Evolutionary conservation across 257 asterid genomes (phyloP).

Genomic region (Ocimum tenuiflorum): DNA sequence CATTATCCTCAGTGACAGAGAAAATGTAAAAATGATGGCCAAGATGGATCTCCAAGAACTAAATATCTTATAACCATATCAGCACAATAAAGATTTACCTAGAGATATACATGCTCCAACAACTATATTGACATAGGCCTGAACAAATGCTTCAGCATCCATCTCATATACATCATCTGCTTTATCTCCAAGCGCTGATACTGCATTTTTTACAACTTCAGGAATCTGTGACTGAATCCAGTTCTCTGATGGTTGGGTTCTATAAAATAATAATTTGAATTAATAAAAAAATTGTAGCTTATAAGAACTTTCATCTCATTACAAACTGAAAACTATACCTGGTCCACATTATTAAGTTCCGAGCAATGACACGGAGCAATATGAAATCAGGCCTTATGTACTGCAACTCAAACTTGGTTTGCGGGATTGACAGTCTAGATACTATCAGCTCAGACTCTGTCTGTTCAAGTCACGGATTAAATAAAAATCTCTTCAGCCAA

Average conservation of each 20-base stretch:
- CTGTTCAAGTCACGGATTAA: conserved; percentile 35
- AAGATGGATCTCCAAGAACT: too few relatives aligned
- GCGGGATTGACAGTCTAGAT: conserved; percentile 77
- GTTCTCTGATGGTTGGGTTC: conserved; percentile 77
- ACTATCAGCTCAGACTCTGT: conserved; percentile 79
- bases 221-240: conserved; percentile 93
- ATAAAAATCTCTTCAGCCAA: conserved; percentile 4
- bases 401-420: conserved; percentile 80
- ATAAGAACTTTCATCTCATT: conserved; percentile 9
- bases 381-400: conserved; percentile 92
- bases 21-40: too few relatives aligned
- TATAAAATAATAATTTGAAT: conserved; percentile 24
- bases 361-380: conserved; percentile 85
- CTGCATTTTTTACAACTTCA: conserved; percentile 53
- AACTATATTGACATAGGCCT: conserved; percentile 77
- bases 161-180: conserved; percentile 58
- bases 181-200: conserved; percentile 51
- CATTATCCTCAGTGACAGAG: too few relatives aligned
- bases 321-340: conserved; percentile 44
- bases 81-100: conserved; percentile 39
- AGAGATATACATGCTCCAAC: conserved; percentile 87
- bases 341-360: conserved; percentile 87
- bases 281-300: conserved; percentile 8
- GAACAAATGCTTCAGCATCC: conserved; percentile 79
- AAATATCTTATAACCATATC: conserved; percentile 4